Conservation (phyloP, 495 filamentous ascomycete species). For the Physcia stellaris region DNA sequence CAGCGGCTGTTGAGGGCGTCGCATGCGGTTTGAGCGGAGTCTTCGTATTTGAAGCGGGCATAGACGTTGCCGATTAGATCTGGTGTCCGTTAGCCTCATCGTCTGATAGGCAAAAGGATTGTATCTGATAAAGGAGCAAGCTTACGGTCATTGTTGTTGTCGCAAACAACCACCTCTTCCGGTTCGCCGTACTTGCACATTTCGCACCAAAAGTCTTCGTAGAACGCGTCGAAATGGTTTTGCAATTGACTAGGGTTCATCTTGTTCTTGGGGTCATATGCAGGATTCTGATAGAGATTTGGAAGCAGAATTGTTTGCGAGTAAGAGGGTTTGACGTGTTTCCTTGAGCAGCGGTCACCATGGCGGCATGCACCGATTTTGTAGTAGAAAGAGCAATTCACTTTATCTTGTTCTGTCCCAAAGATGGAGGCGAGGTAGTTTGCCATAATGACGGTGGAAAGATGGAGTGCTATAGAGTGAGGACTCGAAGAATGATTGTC, state of each 20-base stretch:
- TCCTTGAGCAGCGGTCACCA: slow-evolving; percentile 93
- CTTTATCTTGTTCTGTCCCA: slow-evolving; percentile 97
- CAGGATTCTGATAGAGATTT: slow-evolving; percentile 97
- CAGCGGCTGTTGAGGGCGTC: slow-evolving; percentile 87
- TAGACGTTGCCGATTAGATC: slow-evolving; percentile 98
- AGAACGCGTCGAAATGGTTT: slow-evolving; percentile 99
- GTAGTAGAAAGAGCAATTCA: slow-evolving; percentile 77
- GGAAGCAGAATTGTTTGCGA: slow-evolving; percentile 93
- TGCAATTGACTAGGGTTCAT: slow-evolving; percentile 91
- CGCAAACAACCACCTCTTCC: slow-evolving; percentile 80
- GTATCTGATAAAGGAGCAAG: no score
- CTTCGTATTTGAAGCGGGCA: slow-evolving; percentile 99
- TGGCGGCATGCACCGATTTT: slow-evolving; percentile 98
- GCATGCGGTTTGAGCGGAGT: slow-evolving; percentile 83
- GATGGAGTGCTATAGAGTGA: no score
- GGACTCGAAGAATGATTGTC: no score
- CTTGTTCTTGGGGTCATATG: slow-evolving; percentile 91
- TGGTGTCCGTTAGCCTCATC: slow-evolving; percentile 15
- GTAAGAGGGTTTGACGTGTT: slow-evolving; percentile 98
- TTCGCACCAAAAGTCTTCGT: slow-evolving; percentile 99
- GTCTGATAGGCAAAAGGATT: not conserved
- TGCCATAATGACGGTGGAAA: slow-evolving; percentile 49
- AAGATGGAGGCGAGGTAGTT: slow-evolving; percentile 99
- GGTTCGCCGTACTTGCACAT: slow-evolving; percentile 90
- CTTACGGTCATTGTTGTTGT: slow-evolving; percentile 93